Evolutionary conservation across 371 early-diverging fungal genomes (phyloP), one percentile per base, ranked within the genome.

Genomic region (Mucor sp.): DNA sequence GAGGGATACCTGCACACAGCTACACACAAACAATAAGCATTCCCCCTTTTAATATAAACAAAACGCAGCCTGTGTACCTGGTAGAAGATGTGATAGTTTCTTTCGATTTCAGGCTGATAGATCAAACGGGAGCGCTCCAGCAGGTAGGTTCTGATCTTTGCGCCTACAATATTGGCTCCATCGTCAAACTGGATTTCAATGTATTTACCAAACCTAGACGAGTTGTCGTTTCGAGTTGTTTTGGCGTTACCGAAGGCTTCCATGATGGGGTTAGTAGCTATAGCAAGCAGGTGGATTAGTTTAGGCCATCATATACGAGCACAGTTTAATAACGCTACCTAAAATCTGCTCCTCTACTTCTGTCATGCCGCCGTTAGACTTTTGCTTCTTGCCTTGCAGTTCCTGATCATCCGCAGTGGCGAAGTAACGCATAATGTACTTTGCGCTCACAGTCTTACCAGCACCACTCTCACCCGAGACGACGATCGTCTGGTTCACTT

Each of bases 11-110:
- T 17, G 94, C 92, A 75, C 96, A 93, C n/a, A 57, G 57, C 57
- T 57, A 14, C 19, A 14, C 19, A 48, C 41, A 41, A 17, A 41
- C 41, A 41, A 41, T 41, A 41, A 41, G 5, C 41, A 41, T 41
- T 41, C 41, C 41, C 41, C 41, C 4, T 41, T 41, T 41, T 41
- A 41, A 41, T 41, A 41, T 41, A 50, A 50, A 50, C 19, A 50
- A 25, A 50, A 25, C 3, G 23, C n/a, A 47, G 21, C 4, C 4
- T 33, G 48, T 21, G 6, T 76, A 86, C 85, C 72, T 94, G 97
- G 81, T 99, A 99, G 79, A 99, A 99, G 65, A 99, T 95, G 82
- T 99, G 99, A 84, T 98, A 99, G 84, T 98, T 99, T 73, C 98
- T 86, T 80, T 99, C 99, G 2, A 86, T 85, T 30, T 87, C 84